Percentiles rank a stretch among this genome's conserved stretches.
phyloP scores from a whole-genome alignment of 352 stramenopile species.

The Peronospora destructor region DNA sequence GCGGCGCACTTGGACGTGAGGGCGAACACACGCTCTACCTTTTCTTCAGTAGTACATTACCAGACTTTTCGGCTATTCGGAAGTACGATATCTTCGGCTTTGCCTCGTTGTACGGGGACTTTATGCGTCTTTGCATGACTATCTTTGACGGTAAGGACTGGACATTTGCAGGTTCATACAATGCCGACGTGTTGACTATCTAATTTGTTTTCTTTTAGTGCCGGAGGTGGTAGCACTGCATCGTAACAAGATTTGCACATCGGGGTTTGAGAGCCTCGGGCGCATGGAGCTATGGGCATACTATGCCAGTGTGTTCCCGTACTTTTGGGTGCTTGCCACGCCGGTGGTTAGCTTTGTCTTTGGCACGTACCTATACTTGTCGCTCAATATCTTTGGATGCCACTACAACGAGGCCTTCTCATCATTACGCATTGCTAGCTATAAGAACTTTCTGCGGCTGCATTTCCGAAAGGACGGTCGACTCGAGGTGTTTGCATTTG shows the following conservation, averaged over 20 bases:
- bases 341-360: conserved; percentile 77
- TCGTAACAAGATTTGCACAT: conserved; percentile 76
- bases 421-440: conserved; percentile 79
- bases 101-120: conserved; percentile 51
- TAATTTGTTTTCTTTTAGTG: conserved; percentile 29
- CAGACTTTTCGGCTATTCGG: conserved; percentile 54
- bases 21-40: conserved; percentile 68
- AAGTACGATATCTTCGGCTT: conserved; percentile 64
- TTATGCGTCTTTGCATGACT: conserved; percentile 74
- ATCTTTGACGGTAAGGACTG: conserved; percentile 65
- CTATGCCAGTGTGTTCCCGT: conserved; percentile 79
- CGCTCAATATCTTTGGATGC: conserved; percentile 76
- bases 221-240: conserved; percentile 77
- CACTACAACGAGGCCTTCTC: conserved; percentile 90
- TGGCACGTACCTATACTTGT: conserved; percentile 77
- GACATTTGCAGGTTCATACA: neutral
- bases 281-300: conserved; percentile 78
- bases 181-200: conserved; percentile 3
- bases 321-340: conserved; percentile 82
- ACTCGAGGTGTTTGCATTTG: conserved; percentile 76
- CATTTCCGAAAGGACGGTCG: conserved; percentile 69
- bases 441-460: conserved; percentile 86
- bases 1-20: conserved; percentile 53
- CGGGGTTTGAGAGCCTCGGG: conserved; percentile 46
- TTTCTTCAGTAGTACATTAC: conserved; percentile 72